A percentile compares a stretch with the other conserved stretches of the same genome.
Conservation (phyloP, 331 rosid genomes). For the Rosa hybrid region DNA sequence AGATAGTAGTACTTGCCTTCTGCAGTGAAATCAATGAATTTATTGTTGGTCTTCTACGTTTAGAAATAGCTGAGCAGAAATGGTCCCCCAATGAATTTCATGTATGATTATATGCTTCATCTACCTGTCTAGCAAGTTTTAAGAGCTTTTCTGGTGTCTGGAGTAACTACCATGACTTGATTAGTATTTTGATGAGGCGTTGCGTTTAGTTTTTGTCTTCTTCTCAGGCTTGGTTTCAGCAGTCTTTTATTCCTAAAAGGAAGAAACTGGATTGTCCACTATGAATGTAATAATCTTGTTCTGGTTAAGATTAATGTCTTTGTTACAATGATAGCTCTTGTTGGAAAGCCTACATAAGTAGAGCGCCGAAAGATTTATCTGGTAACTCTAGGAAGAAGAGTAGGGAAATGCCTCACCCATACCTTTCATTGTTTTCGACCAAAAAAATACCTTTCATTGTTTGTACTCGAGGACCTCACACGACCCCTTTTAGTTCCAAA, state of each 20-base stretch:
- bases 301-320: background rate
- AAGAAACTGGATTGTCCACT: background rate
- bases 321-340: too few relatives aligned
- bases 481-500: background rate
- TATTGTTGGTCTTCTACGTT: slow-evolving; percentile 24
- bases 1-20: slow-evolving; percentile 33
- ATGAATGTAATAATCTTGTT: too few relatives aligned
- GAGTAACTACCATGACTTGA: background rate
- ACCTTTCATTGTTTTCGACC: too few relatives aligned
- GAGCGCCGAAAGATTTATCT: too few relatives aligned
- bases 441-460: too few relatives aligned
- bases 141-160: background rate
- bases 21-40: slow-evolving; percentile 41
- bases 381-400: too few relatives aligned
- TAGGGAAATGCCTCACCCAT: too few relatives aligned
- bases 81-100: background rate
- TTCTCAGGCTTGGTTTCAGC: background rate
- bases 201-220: background rate
- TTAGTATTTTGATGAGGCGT: background rate
- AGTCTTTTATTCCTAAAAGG: background rate
- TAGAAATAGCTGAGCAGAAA: background rate
- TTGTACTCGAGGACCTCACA: too few relatives aligned
- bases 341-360: too few relatives aligned
- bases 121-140: background rate
- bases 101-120: background rate